A percentile compares a stretch with the other conserved stretches of the same genome.
Evolutionary conservation across 768 basidiomycete species (phyloP).

Genomic region (Trametes gibbosa): DNA sequence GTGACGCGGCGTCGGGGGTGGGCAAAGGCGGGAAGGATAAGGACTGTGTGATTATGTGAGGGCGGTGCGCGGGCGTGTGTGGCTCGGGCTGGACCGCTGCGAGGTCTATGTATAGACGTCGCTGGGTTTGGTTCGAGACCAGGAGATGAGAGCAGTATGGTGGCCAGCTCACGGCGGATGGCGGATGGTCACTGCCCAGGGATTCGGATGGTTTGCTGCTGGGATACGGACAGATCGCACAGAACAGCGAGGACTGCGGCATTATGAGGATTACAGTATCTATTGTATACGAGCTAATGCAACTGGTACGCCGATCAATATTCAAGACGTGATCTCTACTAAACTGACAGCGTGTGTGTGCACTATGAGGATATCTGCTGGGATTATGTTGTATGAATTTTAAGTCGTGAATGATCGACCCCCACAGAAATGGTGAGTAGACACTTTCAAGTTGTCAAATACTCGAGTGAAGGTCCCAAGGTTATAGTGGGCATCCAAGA

Average conservation of each 20-base stretch:
- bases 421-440: no score
- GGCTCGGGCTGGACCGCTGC: neutral
- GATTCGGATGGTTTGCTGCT: neutral
- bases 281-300: slow-evolving; percentile 14
- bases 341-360: neutral
- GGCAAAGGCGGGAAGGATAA: slow-evolving; percentile 65
- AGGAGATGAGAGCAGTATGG: neutral
- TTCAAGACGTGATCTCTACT: neutral
- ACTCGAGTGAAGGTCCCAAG: no score
- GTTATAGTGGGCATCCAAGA: no score
- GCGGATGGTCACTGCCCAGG: neutral
- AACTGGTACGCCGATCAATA: neutral
- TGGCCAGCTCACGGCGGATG: neutral
- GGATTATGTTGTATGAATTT: no score
- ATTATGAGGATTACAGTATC: slow-evolving; percentile 6
- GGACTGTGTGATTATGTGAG: slow-evolving; percentile 86
- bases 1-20: slow-evolving; percentile 29
- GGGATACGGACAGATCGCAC: slow-evolving; percentile 1
- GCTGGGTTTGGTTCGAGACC: neutral
- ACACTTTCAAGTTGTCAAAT: no score
- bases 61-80: neutral
- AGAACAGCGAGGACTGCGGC: slow-evolving; percentile 9
- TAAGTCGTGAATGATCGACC: no score
- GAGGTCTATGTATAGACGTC: neutral
- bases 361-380: no score